phyloP scores from a whole-genome alignment of 306 rosid species.

The Abrus precatorius region DNA sequence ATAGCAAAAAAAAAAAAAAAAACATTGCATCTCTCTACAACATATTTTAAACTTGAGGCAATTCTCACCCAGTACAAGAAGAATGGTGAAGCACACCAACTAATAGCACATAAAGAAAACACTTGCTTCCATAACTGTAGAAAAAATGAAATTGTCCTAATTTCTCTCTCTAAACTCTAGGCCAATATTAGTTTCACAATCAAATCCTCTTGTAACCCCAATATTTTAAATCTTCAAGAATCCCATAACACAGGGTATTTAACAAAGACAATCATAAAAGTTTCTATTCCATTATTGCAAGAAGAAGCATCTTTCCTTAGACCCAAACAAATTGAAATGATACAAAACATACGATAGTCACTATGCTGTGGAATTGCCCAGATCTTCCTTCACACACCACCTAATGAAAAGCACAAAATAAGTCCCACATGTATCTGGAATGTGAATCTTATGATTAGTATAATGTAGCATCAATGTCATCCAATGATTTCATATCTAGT shows the following conservation, averaged over 20 bases:
- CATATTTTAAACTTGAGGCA: too few species aligned
- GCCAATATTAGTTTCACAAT: conserved; percentile 1
- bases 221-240: not conserved
- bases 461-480: too few species aligned
- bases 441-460: not conserved
- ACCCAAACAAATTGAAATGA: not conserved
- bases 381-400: not conserved
- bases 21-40: too few species aligned
- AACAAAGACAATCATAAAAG: not conserved
- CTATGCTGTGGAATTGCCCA: not conserved
- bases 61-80: too few species aligned
- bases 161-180: not conserved
- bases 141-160: conserved; percentile 8
- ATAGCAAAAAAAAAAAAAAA: too few species aligned
- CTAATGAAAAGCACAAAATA: not conserved
- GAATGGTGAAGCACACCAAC: too few species aligned
- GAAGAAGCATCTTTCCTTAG: not conserved
- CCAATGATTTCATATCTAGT: too few species aligned
- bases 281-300: not conserved
- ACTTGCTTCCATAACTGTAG: too few species aligned
- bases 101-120: too few species aligned
- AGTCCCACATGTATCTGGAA: not conserved
- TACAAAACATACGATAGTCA: not conserved
- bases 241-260: not conserved
- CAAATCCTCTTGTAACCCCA: not conserved